phyloP scores from a whole-genome alignment of 768 basidiomycete species.

The Scleroderma citrinum region DNA sequence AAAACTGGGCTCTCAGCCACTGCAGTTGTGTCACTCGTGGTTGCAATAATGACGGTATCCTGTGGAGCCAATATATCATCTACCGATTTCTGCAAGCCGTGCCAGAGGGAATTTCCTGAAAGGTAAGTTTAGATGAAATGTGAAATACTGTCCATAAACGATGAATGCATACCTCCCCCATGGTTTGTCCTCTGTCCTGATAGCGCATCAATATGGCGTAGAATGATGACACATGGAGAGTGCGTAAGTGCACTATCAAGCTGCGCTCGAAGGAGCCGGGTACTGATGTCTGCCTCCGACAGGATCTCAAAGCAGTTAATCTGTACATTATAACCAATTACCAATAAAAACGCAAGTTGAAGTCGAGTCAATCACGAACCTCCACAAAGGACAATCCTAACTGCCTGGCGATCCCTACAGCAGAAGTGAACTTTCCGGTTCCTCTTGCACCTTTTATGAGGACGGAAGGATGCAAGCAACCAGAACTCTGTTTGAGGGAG shows the following conservation, averaged over 20 bases:
- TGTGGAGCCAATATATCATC: slow-evolving; percentile 57
- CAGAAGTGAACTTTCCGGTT: slow-evolving; percentile 70
- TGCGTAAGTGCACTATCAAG: slow-evolving; percentile 74
- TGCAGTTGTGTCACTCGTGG: slow-evolving; percentile 58
- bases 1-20: slow-evolving; percentile 67
- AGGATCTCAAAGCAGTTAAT: slow-evolving; percentile 81
- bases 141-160: not conserved
- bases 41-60: slow-evolving; percentile 74
- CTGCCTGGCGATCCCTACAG: slow-evolving; percentile 46
- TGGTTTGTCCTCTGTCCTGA: slow-evolving; percentile 54
- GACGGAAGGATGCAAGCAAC: slow-evolving; percentile 61
- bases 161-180: slow-evolving; percentile 47
- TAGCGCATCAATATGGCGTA: slow-evolving; percentile 80
- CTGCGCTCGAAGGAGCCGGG: slow-evolving; percentile 66
- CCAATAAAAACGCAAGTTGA: too few relatives aligned
- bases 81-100: slow-evolving; percentile 59
- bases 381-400: slow-evolving; percentile 78
- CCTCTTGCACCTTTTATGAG: slow-evolving; percentile 78
- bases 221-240: slow-evolving; percentile 78
- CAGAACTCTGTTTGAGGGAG: slow-evolving; percentile 47
- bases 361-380: slow-evolving; percentile 32
- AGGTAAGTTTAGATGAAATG: slow-evolving; percentile 5
- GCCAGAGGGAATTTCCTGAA: slow-evolving; percentile 54
- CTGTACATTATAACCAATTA: slow-evolving; percentile 34
- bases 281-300: slow-evolving; percentile 71